A percentile compares a stretch with the other conserved stretches of the same genome.
Evolutionary conservation across 2,329 filamentous ascomycete genomes (phyloP).

Genomic region (Diaporthe australafricana): DNA sequence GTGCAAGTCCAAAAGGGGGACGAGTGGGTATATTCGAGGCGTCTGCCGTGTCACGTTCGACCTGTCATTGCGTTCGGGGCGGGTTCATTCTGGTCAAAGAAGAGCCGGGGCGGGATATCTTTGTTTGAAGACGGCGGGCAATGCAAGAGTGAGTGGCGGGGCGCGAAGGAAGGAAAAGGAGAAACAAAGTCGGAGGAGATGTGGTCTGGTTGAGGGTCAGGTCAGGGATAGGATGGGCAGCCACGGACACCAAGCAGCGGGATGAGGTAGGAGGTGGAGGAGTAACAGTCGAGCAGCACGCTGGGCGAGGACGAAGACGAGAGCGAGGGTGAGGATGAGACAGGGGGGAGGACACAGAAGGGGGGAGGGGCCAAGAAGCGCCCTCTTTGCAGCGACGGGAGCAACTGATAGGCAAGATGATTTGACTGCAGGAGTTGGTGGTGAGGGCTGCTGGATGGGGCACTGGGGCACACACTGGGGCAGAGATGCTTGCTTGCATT

Average conservation of each 20-base stretch:
- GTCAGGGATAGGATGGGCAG: background rate
- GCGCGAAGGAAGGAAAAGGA: conserved; percentile 7
- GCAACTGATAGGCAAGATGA: conserved; percentile 19
- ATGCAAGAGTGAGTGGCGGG: conserved; percentile 14
- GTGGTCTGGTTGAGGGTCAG: conserved; percentile 20
- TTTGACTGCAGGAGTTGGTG: conserved; percentile 30
- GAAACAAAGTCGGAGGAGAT: conserved; percentile 13
- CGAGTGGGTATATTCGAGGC: conserved; percentile 25
- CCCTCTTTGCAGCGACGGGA: background rate
- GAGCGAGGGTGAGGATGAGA: conserved; percentile 16
- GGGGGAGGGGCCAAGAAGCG: conserved; percentile 21
- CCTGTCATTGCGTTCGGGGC: conserved; percentile 36
- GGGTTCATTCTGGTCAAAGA: conserved; percentile 27
- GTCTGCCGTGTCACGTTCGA: conserved; percentile 31
- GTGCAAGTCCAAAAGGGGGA: conserved; percentile 9
- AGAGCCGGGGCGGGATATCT: conserved; percentile 23
- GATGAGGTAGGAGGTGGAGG: background rate
- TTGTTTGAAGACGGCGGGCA: conserved; percentile 8
- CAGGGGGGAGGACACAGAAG: background rate
- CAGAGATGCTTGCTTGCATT: background rate
- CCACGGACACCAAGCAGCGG: background rate
- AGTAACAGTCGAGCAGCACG: conserved; percentile 14
- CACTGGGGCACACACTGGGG: background rate
- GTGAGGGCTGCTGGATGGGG: conserved; percentile 15
- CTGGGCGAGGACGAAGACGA: conserved; percentile 13